Conservation (phyloP, 352 stramenopile species). For the Globisporangium yorkense region DNA sequence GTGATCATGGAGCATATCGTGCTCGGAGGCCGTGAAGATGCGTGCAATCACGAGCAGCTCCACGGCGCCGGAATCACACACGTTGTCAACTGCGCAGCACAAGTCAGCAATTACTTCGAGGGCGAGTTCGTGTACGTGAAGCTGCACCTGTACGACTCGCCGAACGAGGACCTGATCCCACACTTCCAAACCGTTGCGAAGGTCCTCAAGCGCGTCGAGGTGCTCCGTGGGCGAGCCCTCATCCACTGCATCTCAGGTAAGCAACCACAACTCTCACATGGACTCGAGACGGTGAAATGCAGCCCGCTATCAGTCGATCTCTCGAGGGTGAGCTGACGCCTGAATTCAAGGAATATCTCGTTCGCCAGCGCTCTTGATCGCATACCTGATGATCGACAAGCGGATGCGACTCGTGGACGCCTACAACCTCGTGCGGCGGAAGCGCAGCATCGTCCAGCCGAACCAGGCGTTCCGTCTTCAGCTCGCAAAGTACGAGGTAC, state of each 20-base stretch:
- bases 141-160: conserved; percentile 39
- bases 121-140: conserved; percentile 66
- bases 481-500: conserved; percentile 60
- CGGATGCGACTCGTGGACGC: conserved; percentile 45
- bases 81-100: conserved; percentile 53
- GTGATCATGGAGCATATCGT: conserved; percentile 45
- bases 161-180: conserved; percentile 45
- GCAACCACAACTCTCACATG: not conserved
- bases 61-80: conserved; percentile 42
- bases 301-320: not conserved
- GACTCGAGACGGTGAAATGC: too few species aligned
- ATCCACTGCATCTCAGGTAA: conserved; percentile 53
- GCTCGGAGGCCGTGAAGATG: conserved; percentile 38
- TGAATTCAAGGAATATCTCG: conserved; percentile 34
- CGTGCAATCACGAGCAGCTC: conserved; percentile 32
- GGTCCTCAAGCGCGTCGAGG: conserved; percentile 50
- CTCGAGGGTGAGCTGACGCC: not conserved
- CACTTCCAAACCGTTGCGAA: conserved; percentile 47
- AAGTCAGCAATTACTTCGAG: conserved; percentile 53
- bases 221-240: conserved; percentile 35
- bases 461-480: conserved; percentile 62
- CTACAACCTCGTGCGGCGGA: conserved; percentile 46
- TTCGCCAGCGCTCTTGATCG: conserved; percentile 47
- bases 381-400: conserved; percentile 71
- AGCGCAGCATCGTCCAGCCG: conserved; percentile 38